These are phyloP conservation scores for Vigna nakashimae DNA, from an alignment of 306 rosid species.

Conservation along the genomic window DNA sequence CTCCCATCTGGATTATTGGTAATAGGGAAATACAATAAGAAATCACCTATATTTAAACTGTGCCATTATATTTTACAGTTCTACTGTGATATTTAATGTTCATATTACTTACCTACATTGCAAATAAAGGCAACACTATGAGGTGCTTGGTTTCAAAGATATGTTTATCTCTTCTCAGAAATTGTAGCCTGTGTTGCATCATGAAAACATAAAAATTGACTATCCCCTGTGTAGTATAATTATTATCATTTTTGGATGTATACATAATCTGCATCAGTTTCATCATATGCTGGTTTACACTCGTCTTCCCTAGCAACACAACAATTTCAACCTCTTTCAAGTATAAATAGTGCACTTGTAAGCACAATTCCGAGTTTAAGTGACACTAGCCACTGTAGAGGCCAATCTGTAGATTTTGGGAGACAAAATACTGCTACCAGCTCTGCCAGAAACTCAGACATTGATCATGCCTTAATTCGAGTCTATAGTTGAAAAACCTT, in stretches of 20 bases:
- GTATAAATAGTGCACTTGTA: constrained; percentile 65
- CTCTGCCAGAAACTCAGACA: constrained; percentile 58
- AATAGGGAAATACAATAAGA: background rate
- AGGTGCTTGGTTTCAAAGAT: constrained; percentile 9
- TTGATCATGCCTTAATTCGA: constrained; percentile 49
- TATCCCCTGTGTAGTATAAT: constrained; percentile 12
- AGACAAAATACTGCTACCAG: constrained; percentile 44
- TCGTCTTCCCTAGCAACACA: constrained; percentile 76
- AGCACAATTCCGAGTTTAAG: constrained; percentile 45
- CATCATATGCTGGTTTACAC: constrained; percentile 55
- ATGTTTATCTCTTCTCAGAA: constrained; percentile 3
- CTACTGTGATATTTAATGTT: background rate
- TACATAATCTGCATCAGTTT: constrained; percentile 63
- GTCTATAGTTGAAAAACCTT: constrained; percentile 62
- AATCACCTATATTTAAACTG: background rate
- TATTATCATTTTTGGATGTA: constrained; percentile 3
- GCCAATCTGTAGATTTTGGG: constrained; percentile 65
- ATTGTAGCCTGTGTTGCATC: constrained; percentile 27
- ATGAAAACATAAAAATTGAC: constrained; percentile 5
- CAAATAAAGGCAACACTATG: background rate
- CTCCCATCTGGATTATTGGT: background rate
- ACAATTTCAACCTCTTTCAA: constrained; percentile 81
- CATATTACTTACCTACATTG: background rate
- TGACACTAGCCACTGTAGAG: constrained; percentile 56
- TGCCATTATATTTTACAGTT: background rate